These are phyloP conservation scores for Pyrenochaeta sp. DNA, from an alignment of 2,329 filamentous ascomycete species.

Conservation along the genomic window DNA sequence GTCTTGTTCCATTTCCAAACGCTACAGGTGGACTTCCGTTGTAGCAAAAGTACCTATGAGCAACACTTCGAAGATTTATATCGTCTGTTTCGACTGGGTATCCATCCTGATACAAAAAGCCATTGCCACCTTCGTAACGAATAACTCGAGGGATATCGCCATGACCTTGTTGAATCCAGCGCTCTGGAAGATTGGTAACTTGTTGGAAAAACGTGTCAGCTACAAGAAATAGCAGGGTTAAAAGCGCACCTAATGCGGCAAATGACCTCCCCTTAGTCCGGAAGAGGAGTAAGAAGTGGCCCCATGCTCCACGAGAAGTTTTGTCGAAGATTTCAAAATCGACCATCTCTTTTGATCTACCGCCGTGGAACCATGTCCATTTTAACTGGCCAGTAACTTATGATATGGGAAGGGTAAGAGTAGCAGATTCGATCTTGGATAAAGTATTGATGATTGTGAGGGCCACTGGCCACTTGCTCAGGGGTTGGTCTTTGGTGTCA, in stretches of 20 bases:
- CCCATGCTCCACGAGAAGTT: constrained; percentile 30
- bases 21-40: constrained; percentile 11
- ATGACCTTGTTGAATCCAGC: neutral
- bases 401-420: constrained; percentile 29
- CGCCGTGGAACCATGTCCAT: constrained; percentile 35
- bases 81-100: neutral
- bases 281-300: constrained; percentile 22
- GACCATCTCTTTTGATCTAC: constrained; percentile 19
- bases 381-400: constrained; percentile 42
- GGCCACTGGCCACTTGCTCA: constrained; percentile 44
- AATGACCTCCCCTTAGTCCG: constrained; percentile 25
- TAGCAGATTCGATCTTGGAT: constrained; percentile 30
- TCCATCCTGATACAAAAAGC: constrained; percentile 12
- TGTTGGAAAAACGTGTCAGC: constrained; percentile 40
- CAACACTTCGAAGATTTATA: constrained; percentile 1
- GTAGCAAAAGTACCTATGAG: constrained; percentile 4
- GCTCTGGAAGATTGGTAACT: constrained; percentile 17
- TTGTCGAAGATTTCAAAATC: constrained; percentile 44
- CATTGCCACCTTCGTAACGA: constrained; percentile 5
- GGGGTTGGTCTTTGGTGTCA: constrained; percentile 30
- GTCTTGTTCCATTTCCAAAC: constrained; percentile 9
- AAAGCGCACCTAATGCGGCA: constrained; percentile 21
- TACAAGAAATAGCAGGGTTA: constrained; percentile 27
- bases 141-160: constrained; percentile 3
- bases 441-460: constrained; percentile 26